Base-by-base conservation (phyloP, 768 basidiomycete species). In the Nidularia pulvinata region DNA sequence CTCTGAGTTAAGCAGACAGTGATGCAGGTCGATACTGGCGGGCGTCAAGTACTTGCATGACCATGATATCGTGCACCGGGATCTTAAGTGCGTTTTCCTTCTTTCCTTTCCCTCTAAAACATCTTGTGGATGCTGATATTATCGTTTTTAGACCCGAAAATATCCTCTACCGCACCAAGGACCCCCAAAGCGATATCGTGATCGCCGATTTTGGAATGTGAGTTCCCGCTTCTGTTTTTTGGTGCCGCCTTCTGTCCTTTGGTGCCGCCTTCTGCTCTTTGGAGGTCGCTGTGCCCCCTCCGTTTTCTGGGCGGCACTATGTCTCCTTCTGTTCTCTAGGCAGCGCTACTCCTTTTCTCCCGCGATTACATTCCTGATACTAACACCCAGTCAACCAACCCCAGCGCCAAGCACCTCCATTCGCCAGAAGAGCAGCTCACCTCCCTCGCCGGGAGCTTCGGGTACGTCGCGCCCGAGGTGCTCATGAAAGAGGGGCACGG, bases 141-240 rank as follows among this genome's bases (percentile, higher is more conserved):
- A n/a, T n/a, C n/a, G n/a, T n/a, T n/a, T 35, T 5, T 56, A 93
- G 90, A 67, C 97, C 97, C 0, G 97, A 99, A 70, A 98, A 98
- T 65, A 95, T 99, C 55, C 78, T 99, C 3, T 98, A 93, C 66
- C 85, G 91, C 39, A 92, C 90, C 4, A 85, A 77, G 58, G 88
- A 84, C 2, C 65, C 77, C 7, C 77, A 88, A 14, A 92, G 91
- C n/a, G 89, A 89, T 57, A 81, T 98, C 48, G 95, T 99, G 53
- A 94, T 98, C 43, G 95, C 86, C 5, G 97, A 98, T 69, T 99
- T 99, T 64, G 97, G 97, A 59, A 98, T 99, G 92, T 93, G 60
- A 14, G 87, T 71, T 32, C 43, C 10, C 30, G 10, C 33, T 14
- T 11, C 11, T 9, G 22, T n/a, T n/a, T n/a, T n/a, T n/a, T n/a